Percentiles rank a stretch among this genome's conserved stretches.
phyloP scores from a whole-genome alignment of 1,284 basidiomycete genomes.

The Coniophora puteana region DNA sequence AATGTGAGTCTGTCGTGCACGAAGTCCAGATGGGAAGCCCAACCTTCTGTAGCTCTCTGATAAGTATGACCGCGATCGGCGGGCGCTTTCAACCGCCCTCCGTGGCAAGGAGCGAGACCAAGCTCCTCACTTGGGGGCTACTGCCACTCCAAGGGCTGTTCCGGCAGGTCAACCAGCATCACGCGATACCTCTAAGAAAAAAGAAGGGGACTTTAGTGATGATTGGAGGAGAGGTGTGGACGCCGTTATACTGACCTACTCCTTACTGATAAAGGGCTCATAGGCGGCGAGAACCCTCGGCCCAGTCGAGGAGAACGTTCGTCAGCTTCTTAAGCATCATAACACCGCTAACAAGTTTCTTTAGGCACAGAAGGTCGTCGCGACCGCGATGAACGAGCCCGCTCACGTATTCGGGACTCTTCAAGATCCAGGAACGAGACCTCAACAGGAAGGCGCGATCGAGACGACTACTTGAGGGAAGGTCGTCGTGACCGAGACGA shows the following conservation, averaged over 20 bases:
- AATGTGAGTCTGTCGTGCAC: conserved; percentile 45
- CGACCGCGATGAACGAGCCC: conserved; percentile 60
- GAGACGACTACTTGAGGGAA: conserved; percentile 27
- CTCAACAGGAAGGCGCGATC: conserved; percentile 43
- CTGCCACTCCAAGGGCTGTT: conserved; percentile 35
- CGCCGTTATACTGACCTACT: conserved; percentile 8
- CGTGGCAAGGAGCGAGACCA: conserved; percentile 68
- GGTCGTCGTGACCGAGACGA: conserved; percentile 33
- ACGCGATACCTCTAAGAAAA: conserved; percentile 61
- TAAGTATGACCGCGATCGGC: conserved; percentile 80
- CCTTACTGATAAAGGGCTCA: conserved; percentile 3
- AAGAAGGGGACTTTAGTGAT: conserved; percentile 66
- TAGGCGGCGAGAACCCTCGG: conserved; percentile 49
- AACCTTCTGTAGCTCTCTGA: conserved; percentile 60
- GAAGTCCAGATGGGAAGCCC: conserved; percentile 8
- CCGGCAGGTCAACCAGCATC: conserved; percentile 50
- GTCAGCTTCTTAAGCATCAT: conserved; percentile 3
- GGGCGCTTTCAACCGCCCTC: conserved; percentile 47
- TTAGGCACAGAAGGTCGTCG: conserved; percentile 48
- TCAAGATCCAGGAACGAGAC: conserved; percentile 55
- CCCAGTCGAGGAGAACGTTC: conserved; percentile 56
- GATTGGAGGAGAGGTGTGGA: conserved; percentile 78
- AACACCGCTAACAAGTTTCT: conserved; percentile 10
- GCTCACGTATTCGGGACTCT: conserved; percentile 57
- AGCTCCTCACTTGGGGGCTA: conserved; percentile 54